A percentile compares a stretch with the other conserved stretches of the same genome.
These are phyloP conservation scores for Drosera spatulata DNA, from an alignment of 179 eudicot genomes.

Conservation along the genomic window DNA sequence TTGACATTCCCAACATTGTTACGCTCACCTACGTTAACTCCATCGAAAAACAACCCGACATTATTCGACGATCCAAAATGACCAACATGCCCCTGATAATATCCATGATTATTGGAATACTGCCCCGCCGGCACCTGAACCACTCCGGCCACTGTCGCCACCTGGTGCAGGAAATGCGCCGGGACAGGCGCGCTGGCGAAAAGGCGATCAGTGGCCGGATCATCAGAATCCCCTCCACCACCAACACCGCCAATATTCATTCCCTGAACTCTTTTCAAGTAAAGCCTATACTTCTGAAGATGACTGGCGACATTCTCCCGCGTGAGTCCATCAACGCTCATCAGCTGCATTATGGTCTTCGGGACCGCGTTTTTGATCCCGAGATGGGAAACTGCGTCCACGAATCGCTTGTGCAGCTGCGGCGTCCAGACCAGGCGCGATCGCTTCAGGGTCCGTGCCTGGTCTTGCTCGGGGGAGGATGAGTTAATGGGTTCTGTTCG, in stretches of 20 bases:
- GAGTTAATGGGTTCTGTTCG: too few species aligned
- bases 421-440: conserved; percentile 25
- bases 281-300: conserved; percentile 4
- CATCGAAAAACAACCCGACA: too few species aligned
- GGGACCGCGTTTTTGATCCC: conserved; percentile 5
- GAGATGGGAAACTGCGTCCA: conserved; percentile 2
- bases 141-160: conserved; percentile 23
- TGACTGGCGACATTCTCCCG: conserved; percentile 8
- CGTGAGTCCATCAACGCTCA: conserved; percentile 10
- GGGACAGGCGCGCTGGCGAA: conserved; percentile 87
- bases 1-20: conserved; percentile 42
- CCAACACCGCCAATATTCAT: conserved; percentile 17
- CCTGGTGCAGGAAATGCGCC: conserved; percentile 39
- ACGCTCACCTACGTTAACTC: too few species aligned
- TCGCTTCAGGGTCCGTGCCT: conserved; percentile 5
- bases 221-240: conserved; percentile 19
- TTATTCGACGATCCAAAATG: too few species aligned
- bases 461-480: conserved; percentile 12
- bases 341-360: conserved; percentile 13
- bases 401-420: conserved; percentile 12
- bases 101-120: too few species aligned
- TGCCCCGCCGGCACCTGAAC: conserved; percentile 7
- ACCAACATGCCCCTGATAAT: too few species aligned
- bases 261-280: conserved; percentile 19
- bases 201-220: conserved; percentile 65